Percentiles rank a stretch among this genome's conserved stretches.
phyloP scores from a whole-genome alignment of 139 green algal genomes.

The Coelastrella sp. region DNA sequence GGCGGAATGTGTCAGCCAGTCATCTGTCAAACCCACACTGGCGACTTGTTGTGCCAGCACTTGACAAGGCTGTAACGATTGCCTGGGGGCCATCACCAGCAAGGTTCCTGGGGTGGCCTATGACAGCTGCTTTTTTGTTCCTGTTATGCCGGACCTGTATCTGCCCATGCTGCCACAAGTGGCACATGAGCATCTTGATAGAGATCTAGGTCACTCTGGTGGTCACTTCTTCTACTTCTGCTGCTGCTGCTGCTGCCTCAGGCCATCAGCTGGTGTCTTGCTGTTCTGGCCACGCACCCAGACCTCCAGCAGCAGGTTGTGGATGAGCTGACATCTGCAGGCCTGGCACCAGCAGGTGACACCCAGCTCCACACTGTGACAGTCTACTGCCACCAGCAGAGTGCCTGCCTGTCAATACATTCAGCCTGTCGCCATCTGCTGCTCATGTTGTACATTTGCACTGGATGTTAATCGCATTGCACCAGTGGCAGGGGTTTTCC shows the following conservation, averaged over 20 bases:
- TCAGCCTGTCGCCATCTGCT: too few species aligned
- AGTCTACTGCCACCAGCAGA: background rate
- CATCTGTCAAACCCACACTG: background rate
- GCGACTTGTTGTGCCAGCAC: background rate
- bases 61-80: background rate
- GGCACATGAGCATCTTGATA: too few species aligned
- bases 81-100: too few species aligned
- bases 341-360: constrained; percentile 23
- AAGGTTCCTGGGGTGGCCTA: too few species aligned
- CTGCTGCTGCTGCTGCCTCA: background rate
- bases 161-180: too few species aligned
- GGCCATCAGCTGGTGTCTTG: constrained; percentile 28
- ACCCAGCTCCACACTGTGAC: background rate
- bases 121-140: too few species aligned
- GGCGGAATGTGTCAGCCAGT: background rate
- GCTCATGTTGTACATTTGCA: background rate
- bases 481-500: too few species aligned
- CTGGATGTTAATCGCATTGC: background rate
- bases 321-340: background rate
- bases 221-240: too few species aligned
- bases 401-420: background rate
- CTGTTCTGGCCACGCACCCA: constrained; percentile 14
- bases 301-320: constrained; percentile 28
- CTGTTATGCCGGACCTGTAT: too few species aligned
- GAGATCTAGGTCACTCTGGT: too few species aligned